phyloP scores from a whole-genome alignment of 2,329 filamentous ascomycete genomes.

The Fusarium dlaminii region DNA sequence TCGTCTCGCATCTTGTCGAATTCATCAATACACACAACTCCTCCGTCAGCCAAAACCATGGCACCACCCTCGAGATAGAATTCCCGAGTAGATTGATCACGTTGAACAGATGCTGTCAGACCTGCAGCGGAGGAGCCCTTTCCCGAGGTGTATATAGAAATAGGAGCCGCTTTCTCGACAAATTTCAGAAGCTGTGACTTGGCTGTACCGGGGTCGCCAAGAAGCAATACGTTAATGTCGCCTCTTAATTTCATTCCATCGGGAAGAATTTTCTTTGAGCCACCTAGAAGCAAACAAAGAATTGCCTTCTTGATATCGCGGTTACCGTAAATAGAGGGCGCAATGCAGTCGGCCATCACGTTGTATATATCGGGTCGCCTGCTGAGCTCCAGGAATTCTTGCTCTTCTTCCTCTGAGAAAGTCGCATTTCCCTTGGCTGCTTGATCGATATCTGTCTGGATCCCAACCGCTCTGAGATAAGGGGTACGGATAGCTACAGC shows the following conservation, averaged over 20 bases:
- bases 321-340: slow-evolving; percentile 97
- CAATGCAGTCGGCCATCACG: slow-evolving; percentile 89
- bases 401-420: slow-evolving; percentile 95
- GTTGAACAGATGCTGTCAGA: slow-evolving; percentile 95
- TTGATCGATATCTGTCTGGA: slow-evolving; percentile 89
- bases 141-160: slow-evolving; percentile 97
- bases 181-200: slow-evolving; percentile 98
- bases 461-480: slow-evolving; percentile 91
- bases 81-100: slow-evolving; percentile 89
- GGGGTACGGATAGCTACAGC: slow-evolving; percentile 96
- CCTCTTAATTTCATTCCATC: slow-evolving; percentile 98
- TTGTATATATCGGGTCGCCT: slow-evolving; percentile 92
- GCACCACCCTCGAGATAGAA: slow-evolving; percentile 98
- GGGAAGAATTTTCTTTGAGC: slow-evolving; percentile 96
- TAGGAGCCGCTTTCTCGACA: slow-evolving; percentile 94
- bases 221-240: slow-evolving; percentile 95
- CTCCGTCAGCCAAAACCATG: slow-evolving; percentile 97
- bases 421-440: slow-evolving; percentile 84
- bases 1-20: slow-evolving; percentile 99
- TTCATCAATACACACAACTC: slow-evolving; percentile 98
- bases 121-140: slow-evolving; percentile 98
- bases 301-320: slow-evolving; percentile 97
- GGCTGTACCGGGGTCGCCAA: slow-evolving; percentile 97
- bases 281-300: slow-evolving; percentile 89
- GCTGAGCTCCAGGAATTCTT: slow-evolving; percentile 93